These are phyloP conservation scores for Fistulifera solaris DNA, from an alignment of 108 stramenopile genomes.

Conservation along the genomic window DNA sequence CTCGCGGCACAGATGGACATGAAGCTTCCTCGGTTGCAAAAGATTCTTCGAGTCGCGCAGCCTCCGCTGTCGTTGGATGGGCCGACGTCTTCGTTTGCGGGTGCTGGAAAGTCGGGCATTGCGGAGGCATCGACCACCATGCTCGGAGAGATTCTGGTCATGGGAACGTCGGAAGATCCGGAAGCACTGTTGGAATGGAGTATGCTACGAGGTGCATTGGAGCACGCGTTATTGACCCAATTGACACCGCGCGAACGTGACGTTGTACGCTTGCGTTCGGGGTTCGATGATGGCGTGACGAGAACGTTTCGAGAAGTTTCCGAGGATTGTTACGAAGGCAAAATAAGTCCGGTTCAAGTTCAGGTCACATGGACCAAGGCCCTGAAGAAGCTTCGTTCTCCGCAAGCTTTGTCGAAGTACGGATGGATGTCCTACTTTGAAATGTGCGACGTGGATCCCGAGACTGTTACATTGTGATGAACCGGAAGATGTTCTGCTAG, in stretches of 20 bases:
- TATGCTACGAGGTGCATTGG: constrained; percentile 64
- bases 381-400: constrained; percentile 58
- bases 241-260: constrained; percentile 77
- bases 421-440: constrained; percentile 57
- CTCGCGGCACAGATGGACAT: constrained; percentile 46
- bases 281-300: constrained; percentile 66
- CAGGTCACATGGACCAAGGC: constrained; percentile 48
- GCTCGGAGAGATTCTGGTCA: constrained; percentile 5
- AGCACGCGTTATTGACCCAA: constrained; percentile 76
- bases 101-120: constrained; percentile 44
- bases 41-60: constrained; percentile 48
- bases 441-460: constrained; percentile 30
- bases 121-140: constrained; percentile 26
- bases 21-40: constrained; percentile 30
- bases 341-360: constrained; percentile 36
- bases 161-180: constrained; percentile 25
- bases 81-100: constrained; percentile 18
- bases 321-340: constrained; percentile 40
- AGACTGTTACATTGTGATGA: neutral
- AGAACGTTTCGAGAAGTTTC: constrained; percentile 54
- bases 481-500: too few relatives aligned
- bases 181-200: constrained; percentile 69
- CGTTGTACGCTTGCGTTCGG: constrained; percentile 61
- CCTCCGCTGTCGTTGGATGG: constrained; percentile 48
- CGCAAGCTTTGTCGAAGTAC: constrained; percentile 46